phyloP scores from a whole-genome alignment of 2,329 filamentous ascomycete genomes.

The Aureobasidium sp. region DNA sequence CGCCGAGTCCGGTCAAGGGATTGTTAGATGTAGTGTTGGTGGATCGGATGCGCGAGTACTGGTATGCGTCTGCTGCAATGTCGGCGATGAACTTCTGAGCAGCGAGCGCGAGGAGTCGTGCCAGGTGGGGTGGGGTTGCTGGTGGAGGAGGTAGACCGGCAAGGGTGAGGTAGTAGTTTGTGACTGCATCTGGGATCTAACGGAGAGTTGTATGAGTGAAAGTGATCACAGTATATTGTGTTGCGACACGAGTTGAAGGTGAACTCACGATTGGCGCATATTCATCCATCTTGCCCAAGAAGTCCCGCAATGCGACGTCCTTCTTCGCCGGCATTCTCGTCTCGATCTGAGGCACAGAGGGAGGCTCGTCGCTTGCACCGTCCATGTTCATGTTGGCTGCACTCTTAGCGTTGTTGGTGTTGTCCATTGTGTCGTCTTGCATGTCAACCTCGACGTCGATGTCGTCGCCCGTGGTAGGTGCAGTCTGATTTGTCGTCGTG shows the following conservation, averaged over 20 bases:
- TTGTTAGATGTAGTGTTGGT: conserved; percentile 87
- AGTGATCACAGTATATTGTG: not conserved
- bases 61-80: conserved; percentile 93
- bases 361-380: conserved; percentile 29
- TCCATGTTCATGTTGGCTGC: conserved; percentile 21
- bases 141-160: conserved; percentile 89
- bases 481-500: not conserved
- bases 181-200: conserved; percentile 96
- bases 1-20: conserved; percentile 79
- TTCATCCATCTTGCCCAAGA: conserved; percentile 94
- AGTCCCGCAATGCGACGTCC: conserved; percentile 86
- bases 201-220: not conserved
- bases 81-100: conserved; percentile 99
- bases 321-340: conserved; percentile 71
- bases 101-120: conserved; percentile 89
- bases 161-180: conserved; percentile 94
- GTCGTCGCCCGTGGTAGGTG: conserved; percentile 6
- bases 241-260: not conserved
- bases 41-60: conserved; percentile 93
- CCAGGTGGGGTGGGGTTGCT: conserved; percentile 81
- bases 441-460: conserved; percentile 5
- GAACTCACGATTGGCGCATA: conserved; percentile 84
- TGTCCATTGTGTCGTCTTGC: not conserved
- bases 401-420: not conserved
- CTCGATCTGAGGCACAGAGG: conserved; percentile 39